Evolutionary conservation across 768 basidiomycete genomes (phyloP), one percentile per base, ranked within the genome.

Genomic region (Psilocybe cyanescens): DNA sequence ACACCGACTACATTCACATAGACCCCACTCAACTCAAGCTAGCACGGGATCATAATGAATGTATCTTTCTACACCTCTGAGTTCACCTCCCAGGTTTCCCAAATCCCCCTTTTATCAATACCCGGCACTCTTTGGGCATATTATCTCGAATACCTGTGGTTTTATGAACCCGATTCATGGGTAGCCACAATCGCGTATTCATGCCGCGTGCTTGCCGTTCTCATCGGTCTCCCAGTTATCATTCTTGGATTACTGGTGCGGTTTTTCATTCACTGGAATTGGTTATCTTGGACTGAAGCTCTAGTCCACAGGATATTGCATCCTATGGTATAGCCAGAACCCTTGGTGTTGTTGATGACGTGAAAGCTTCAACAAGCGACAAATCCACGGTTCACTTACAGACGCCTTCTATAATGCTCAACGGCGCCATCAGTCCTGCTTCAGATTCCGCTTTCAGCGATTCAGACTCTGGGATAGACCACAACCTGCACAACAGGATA

Each of bases 261-360:
- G 78, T 58, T 30, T 54, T 54, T 7, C 31, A 44, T 31, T 63
- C 57, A 46, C 62, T 37, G 61, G 50, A 45, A 52, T 62, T 62
- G 44, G 47, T 55, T 47, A 39, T 46, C 55, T 58, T 63, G 45
- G 19, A 59, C 50, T 56, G 64, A 49, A 65, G 16, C 58, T 56
- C 61, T 28, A 7, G 28, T 44, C 54, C 4, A 46, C 68, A 94
- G 92, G 92, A 94, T 71, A 85, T 94, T 57, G 79, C 86, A 2
- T 91, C 92, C 17, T 94, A 94, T 67, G 85, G 87, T 59, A 90
- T 94, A 70, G 92, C 90, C 11, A 87, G 92, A 60, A 93, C 91
- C 5, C 81, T 94, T 54, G 92, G 91, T 35, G 82, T 91, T 56
- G 83, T 91, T 64, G 91, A 92, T 73, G 83, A 84, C 61, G 86